Evolutionary conservation across 805 yeast genomes (phyloP), one percentile per base, ranked within the genome.

Genomic region (Metschnikowia kofuensis): DNA sequence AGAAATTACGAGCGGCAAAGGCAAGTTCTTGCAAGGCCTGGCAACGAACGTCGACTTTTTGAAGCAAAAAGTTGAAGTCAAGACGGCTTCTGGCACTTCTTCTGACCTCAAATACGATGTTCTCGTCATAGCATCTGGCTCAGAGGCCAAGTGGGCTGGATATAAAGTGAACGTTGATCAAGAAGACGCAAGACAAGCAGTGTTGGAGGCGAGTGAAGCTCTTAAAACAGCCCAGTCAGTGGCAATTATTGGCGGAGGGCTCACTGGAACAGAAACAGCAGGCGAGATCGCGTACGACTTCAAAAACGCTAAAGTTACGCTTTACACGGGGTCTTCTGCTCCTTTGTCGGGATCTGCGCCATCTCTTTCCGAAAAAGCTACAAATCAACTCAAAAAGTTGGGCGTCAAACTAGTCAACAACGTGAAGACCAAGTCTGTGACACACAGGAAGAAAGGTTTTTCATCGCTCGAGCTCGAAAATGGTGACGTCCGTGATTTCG

Each of bases 191-290:
- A 49, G 55, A 29, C 49, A 49, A 7, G 57, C 58, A 2, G 29
- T 66, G 29, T 40, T 56, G 46, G 41, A 52, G 27, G 52, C 65
- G 16, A 36, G 50, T 31, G 26, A 44, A 10, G 36, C 52, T 30
- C 47, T 67, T 16, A 51, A 55, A 40, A 11, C 45, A 3, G 66
- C 74, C 9, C 53, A 58, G 28, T 44, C 56, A 8, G 63, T 72
- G 21, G 75, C 74, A 1, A 53, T 72, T 6, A 38, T 72, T 16
- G 77, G 75, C 4, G 75, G 68, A 21, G 74, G 74, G n/a, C 48
- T 64, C 16, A 65, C 74, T 12, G 74, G 74, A 4, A 72, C 70
- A 11, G 76, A 72, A 49, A 40, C 59, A 12, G 67, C 73, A 8
- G 74, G 71, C n/a, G 77, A 72, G 45, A 54, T 72, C 29, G 74